Evolutionary conservation across 768 basidiomycete genomes (phyloP).

Genomic region (Strobilomyces confusus): DNA sequence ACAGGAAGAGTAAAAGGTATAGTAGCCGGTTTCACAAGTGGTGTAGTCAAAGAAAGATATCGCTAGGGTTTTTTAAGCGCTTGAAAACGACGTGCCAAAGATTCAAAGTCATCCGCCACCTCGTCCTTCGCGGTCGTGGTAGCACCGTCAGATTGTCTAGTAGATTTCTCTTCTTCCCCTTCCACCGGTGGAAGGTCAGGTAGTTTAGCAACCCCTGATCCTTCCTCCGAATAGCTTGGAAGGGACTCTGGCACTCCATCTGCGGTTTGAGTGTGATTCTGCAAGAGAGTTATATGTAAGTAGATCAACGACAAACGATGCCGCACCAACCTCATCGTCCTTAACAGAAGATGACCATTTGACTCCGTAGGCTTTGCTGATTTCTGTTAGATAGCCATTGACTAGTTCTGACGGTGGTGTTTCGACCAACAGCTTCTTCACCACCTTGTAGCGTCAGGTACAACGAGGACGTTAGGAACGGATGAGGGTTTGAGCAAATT

Average conservation of each 20-base stretch:
- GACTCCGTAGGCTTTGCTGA: constrained; percentile 82
- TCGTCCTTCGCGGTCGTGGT: constrained; percentile 13
- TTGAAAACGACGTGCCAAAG: constrained; percentile 76
- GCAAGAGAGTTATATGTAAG: constrained; percentile 7
- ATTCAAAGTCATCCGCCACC: constrained; percentile 68
- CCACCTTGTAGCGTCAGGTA: constrained; percentile 45
- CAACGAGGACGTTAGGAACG: constrained; percentile 1
- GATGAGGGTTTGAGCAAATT: background rate
- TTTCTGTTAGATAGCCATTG: constrained; percentile 84
- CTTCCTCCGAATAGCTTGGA: constrained; percentile 27
- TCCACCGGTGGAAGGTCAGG: constrained; percentile 52
- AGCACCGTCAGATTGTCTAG: constrained; percentile 2
- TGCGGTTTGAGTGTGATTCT: constrained; percentile 6
- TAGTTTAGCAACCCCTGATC: constrained; percentile 34
- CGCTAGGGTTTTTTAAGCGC: constrained; percentile 75
- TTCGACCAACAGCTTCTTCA: constrained; percentile 64
- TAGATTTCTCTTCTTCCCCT: constrained; percentile 35
- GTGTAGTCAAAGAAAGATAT: background rate
- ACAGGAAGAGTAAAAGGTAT: background rate
- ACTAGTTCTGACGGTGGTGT: constrained; percentile 76
- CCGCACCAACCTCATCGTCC: constrained; percentile 38
- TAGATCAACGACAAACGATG: background rate
- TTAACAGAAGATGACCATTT: constrained; percentile 50
- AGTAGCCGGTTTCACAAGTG: constrained; percentile 5
- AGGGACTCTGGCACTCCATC: constrained; percentile 18